Percentiles rank a stretch among this genome's conserved stretches.
These are phyloP conservation scores for Tolypocladium tropicale DNA, from an alignment of 2,329 filamentous ascomycete species.

Conservation along the genomic window DNA sequence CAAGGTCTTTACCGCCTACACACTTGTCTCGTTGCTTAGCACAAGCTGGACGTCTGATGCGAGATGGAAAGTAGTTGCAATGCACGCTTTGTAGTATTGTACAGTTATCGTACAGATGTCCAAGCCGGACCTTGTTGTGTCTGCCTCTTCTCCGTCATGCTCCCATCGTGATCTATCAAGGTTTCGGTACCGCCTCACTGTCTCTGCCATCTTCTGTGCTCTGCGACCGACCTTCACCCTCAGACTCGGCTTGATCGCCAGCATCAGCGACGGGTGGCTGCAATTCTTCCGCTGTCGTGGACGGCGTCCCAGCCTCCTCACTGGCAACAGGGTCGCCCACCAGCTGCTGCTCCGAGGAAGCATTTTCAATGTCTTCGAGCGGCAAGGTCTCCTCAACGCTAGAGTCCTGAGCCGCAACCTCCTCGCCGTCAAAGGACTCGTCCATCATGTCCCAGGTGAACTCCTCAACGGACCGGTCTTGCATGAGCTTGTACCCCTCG, in stretches of 20 bases:
- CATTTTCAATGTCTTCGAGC: not conserved
- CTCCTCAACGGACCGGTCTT: slow-evolving; percentile 14
- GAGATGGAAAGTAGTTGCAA: not conserved
- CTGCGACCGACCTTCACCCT: not conserved
- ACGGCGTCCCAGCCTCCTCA: not conserved
- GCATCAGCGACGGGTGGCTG: not conserved
- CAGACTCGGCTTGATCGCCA: not conserved
- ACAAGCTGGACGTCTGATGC: too few relatives aligned
- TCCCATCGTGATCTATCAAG: slow-evolving; percentile 6
- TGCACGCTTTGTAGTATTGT: not conserved
- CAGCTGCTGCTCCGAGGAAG: not conserved
- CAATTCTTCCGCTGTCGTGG: not conserved
- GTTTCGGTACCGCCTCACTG: not conserved
- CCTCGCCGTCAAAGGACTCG: slow-evolving; percentile 10
- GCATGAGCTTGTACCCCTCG: slow-evolving; percentile 18
- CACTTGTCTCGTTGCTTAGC: too few relatives aligned
- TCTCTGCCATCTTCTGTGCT: not conserved
- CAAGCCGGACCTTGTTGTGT: too few relatives aligned
- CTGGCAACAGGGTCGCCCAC: not conserved
- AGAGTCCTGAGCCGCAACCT: not conserved
- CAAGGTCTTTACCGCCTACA: too few relatives aligned
- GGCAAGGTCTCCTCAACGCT: not conserved
- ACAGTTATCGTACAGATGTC: not conserved
- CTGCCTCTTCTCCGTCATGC: too few relatives aligned
- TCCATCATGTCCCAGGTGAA: slow-evolving; percentile 16